These are phyloP conservation scores for Moesziomyces sp. DNA, from an alignment of 1,284 basidiomycete genomes.

Conservation along the genomic window DNA sequence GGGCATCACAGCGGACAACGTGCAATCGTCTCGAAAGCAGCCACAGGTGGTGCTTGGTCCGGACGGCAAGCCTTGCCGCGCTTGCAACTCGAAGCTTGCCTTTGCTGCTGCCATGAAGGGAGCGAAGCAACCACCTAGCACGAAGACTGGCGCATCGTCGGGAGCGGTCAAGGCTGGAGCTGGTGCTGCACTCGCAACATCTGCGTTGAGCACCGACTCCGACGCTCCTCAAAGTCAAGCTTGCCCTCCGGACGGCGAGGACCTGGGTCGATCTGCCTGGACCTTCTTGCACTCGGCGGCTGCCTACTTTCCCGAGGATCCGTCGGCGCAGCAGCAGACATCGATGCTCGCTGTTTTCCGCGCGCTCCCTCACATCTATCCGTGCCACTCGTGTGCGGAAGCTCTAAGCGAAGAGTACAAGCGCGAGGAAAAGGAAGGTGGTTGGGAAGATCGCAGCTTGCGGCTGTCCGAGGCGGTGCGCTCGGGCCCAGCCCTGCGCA, in stretches of 20 bases:
- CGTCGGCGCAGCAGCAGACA: slow-evolving; percentile 47
- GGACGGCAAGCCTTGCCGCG: slow-evolving; percentile 66
- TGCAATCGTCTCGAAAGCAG: slow-evolving; percentile 19
- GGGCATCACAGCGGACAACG: slow-evolving; percentile 23
- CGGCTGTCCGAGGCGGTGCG: slow-evolving; percentile 24
- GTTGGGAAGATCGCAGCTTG: slow-evolving; percentile 43
- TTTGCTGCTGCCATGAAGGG: slow-evolving; percentile 62
- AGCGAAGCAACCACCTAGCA: slow-evolving; percentile 6
- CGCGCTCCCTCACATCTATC: slow-evolving; percentile 59
- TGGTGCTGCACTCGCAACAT: slow-evolving; percentile 7
- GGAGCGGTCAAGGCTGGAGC: slow-evolving; percentile 2
- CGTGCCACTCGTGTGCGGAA: slow-evolving; percentile 60
- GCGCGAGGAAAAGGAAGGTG: slow-evolving; percentile 35
- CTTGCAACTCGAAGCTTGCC: slow-evolving; percentile 63
- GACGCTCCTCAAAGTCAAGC: background rate
- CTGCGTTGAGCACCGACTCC: slow-evolving; percentile 1
- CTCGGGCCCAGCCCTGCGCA: slow-evolving; percentile 43
- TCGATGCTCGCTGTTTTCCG: slow-evolving; percentile 58
- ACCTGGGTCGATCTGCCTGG: slow-evolving; percentile 63
- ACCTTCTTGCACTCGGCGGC: slow-evolving; percentile 62
- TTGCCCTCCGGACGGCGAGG: slow-evolving; percentile 64
- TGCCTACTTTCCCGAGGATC: slow-evolving; percentile 62
- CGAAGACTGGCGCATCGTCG: background rate
- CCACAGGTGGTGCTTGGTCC: slow-evolving; percentile 57
- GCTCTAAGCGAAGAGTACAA: slow-evolving; percentile 55